phyloP scores from a whole-genome alignment of 2,329 filamentous ascomycete species.

The Cladosporium austrohemisphaericum region DNA sequence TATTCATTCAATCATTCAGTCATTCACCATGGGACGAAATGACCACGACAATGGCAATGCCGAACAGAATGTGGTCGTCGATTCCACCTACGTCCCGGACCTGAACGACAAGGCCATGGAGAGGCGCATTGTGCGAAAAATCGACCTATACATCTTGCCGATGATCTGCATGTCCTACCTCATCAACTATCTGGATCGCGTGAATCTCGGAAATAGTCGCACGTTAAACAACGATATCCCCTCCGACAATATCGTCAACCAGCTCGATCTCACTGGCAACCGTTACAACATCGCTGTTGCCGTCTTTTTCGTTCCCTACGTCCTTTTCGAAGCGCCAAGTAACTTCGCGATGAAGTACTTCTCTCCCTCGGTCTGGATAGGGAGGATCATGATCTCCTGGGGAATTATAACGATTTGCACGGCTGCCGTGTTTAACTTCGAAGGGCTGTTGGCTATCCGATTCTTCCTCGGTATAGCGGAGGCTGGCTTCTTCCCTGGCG shows the following conservation, averaged over 20 bases:
- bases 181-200: constrained; percentile 19
- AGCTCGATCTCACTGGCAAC: constrained; percentile 53
- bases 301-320: constrained; percentile 57
- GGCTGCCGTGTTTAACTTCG: constrained; percentile 21
- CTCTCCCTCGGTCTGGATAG: constrained; percentile 25
- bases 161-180: constrained; percentile 55
- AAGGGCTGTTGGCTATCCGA: constrained; percentile 16
- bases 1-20: too few species aligned
- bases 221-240: constrained; percentile 31
- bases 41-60: not conserved
- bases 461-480: constrained; percentile 21
- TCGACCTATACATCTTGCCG: constrained; percentile 64
- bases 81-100: constrained; percentile 9
- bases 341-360: constrained; percentile 23
- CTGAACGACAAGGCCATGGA: constrained; percentile 37
- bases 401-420: constrained; percentile 24
- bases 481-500: constrained; percentile 55
- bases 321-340: constrained; percentile 60
- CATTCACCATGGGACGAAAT: constrained; percentile 2
- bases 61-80: not conserved
- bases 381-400: constrained; percentile 24
- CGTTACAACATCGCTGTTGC: constrained; percentile 57
- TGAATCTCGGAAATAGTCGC: constrained; percentile 45
- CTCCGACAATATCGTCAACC: constrained; percentile 50
- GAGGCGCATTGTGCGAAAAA: constrained; percentile 60